phyloP scores from a whole-genome alignment of 179 eudicot genomes.

The Camellia oleifera region DNA sequence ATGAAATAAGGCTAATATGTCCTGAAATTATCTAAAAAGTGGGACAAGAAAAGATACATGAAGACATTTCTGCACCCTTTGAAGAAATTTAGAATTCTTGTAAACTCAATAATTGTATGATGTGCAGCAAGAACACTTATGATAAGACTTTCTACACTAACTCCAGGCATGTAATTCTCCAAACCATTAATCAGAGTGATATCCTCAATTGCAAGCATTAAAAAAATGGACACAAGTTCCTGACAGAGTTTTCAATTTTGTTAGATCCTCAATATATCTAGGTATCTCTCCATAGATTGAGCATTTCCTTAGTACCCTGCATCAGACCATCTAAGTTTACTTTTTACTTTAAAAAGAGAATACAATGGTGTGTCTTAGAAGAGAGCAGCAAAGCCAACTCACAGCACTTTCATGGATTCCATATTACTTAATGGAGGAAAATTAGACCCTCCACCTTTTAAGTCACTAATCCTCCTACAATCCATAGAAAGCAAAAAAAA shows the following conservation, averaged over 20 bases:
- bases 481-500: background rate
- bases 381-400: constrained; percentile 21
- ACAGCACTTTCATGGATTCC: constrained; percentile 45
- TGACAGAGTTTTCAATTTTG: constrained; percentile 44
- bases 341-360: background rate
- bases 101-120: background rate
- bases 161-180: background rate
- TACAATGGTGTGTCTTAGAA: background rate
- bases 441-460: constrained; percentile 35
- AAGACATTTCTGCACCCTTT: background rate
- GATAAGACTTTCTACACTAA: background rate
- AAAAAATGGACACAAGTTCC: constrained; percentile 14
- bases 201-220: background rate
- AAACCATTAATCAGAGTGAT: background rate
- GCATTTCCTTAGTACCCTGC: constrained; percentile 50
- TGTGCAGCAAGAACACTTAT: background rate
- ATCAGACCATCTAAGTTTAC: constrained; percentile 5
- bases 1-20: background rate
- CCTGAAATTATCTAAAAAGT: background rate
- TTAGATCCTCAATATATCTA: constrained; percentile 38
- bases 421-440: constrained; percentile 40
- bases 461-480: constrained; percentile 57
- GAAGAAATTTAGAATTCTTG: background rate
- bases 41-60: background rate
- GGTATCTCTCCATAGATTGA: constrained; percentile 48